Evolutionary conservation across 345 rosid species (phyloP).

Genomic region (Salix suchowensis): DNA sequence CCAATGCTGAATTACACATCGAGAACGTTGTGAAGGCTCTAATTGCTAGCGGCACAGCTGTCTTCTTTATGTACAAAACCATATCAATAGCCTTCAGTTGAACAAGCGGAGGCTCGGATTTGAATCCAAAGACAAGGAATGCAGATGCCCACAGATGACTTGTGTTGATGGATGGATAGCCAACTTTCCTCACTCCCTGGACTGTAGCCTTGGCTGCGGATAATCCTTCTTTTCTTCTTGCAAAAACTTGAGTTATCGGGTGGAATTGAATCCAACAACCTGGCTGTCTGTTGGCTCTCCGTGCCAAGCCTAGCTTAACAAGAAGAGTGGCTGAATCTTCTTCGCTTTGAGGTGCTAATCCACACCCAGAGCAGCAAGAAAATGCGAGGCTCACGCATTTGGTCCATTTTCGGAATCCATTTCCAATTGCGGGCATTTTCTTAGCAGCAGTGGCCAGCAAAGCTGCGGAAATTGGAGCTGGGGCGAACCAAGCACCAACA

Average conservation of each 20-base stretch:
- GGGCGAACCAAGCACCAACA: constrained; percentile 90
- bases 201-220: constrained; percentile 63
- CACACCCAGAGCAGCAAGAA: constrained; percentile 60
- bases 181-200: constrained; percentile 52
- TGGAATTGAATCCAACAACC: constrained; percentile 85
- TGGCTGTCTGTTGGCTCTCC: constrained; percentile 47
- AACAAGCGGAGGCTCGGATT: constrained; percentile 73
- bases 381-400: constrained; percentile 50
- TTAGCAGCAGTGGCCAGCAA: constrained; percentile 67
- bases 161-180: constrained; percentile 44
- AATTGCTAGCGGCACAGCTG: constrained; percentile 77
- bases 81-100: constrained; percentile 68
- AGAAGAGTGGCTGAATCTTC: constrained; percentile 72
- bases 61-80: constrained; percentile 73
- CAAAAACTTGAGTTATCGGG: constrained; percentile 59
- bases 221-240: constrained; percentile 52
- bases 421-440: constrained; percentile 50
- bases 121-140: constrained; percentile 86
- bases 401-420: constrained; percentile 55
- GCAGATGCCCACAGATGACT: constrained; percentile 92
- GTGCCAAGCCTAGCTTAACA: constrained; percentile 69
- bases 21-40: constrained; percentile 76
- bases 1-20: constrained; percentile 79
- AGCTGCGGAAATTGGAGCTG: constrained; percentile 53
- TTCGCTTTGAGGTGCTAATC: constrained; percentile 64